A percentile compares a stretch with the other conserved stretches of the same genome.
Evolutionary conservation across 2,329 filamentous ascomycete species (phyloP).

Genomic region (Colletotrichum neosansevieriae): DNA sequence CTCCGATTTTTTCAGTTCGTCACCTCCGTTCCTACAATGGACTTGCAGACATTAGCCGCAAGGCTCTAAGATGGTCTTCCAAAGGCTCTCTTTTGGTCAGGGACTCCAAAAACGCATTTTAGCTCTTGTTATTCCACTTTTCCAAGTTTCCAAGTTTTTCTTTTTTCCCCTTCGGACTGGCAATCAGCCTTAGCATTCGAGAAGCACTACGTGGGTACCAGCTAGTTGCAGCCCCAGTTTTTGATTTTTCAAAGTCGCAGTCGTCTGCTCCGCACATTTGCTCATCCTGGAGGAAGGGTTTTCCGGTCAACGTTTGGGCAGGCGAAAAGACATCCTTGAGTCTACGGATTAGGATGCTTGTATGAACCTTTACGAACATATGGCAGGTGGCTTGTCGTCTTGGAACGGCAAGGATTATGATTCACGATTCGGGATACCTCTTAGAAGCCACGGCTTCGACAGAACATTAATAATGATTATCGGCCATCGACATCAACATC

Average conservation of each 20-base stretch:
- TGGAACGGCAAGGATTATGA: conserved; percentile 25
- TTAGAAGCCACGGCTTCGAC: conserved; percentile 38
- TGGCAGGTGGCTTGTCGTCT: conserved; percentile 22
- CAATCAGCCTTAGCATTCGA: conserved; percentile 13
- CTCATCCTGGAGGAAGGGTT: conserved; percentile 36
- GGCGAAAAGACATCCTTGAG: conserved; percentile 29
- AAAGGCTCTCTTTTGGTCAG: conserved; percentile 7
- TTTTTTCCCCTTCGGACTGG: conserved; percentile 3
- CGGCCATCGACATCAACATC: conserved; percentile 31
- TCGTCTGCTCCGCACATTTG: conserved; percentile 19
- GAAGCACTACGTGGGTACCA: conserved; percentile 19
- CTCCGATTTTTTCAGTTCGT: conserved; percentile 23
- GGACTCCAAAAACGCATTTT: conserved; percentile 27
- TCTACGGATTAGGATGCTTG: conserved; percentile 31
- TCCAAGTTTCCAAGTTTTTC: not conserved
- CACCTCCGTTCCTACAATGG: conserved; percentile 9
- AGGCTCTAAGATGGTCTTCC: conserved; percentile 16
- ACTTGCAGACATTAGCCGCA: conserved; percentile 38
- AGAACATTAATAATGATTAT: conserved; percentile 39
- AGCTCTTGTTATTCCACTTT: conserved; percentile 2
- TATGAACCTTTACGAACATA: conserved; percentile 37
- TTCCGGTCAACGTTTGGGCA: conserved; percentile 40
- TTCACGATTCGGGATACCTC: conserved; percentile 40
- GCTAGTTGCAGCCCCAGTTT: conserved; percentile 9
- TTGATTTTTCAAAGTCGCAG: conserved; percentile 20